These are phyloP conservation scores for Phaeosphaeriaceae sp. DNA, from an alignment of 2,329 filamentous ascomycete genomes.

Conservation along the genomic window DNA sequence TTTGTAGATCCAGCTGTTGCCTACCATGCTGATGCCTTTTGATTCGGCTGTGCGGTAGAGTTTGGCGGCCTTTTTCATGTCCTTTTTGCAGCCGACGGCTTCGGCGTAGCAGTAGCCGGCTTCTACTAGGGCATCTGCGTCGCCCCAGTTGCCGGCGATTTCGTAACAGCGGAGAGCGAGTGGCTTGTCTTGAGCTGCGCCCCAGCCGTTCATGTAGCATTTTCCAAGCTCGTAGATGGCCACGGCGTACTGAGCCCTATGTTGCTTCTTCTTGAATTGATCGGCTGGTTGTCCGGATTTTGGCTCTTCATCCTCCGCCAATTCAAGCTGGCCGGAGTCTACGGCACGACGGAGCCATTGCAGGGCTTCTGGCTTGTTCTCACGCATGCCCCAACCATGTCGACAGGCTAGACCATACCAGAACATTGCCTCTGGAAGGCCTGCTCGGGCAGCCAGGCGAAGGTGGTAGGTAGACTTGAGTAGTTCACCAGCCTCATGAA, in stretches of 20 bases:
- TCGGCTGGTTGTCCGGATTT: slow-evolving; percentile 69
- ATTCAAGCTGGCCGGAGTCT: slow-evolving; percentile 79
- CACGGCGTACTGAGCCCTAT: slow-evolving; percentile 90
- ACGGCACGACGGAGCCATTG: slow-evolving; percentile 92
- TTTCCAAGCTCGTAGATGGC: slow-evolving; percentile 97
- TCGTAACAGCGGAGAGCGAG: slow-evolving; percentile 93
- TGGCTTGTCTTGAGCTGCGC: slow-evolving; percentile 88
- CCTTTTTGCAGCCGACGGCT: slow-evolving; percentile 92
- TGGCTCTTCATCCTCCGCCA: slow-evolving; percentile 78
- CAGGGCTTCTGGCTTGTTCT: slow-evolving; percentile 88
- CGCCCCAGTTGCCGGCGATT: slow-evolving; percentile 94
- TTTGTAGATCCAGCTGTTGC: slow-evolving; percentile 99
- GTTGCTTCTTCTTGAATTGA: slow-evolving; percentile 74
- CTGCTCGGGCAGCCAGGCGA: slow-evolving; percentile 82
- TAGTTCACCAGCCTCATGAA: slow-evolving; percentile 84
- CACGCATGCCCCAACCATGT: slow-evolving; percentile 97
- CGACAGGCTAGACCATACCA: slow-evolving; percentile 93
- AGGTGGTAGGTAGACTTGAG: slow-evolving; percentile 97
- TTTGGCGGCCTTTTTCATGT: slow-evolving; percentile 89
- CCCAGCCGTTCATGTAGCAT: slow-evolving; percentile 98
- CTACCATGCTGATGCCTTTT: slow-evolving; percentile 96
- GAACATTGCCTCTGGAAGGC: slow-evolving; percentile 92
- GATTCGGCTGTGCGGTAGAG: slow-evolving; percentile 90
- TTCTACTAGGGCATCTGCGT: slow-evolving; percentile 91
- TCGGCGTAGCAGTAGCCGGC: slow-evolving; percentile 96